Conservation (phyloP, 2,329 filamentous ascomycete genomes). For the Scedosporium boydii region DNA sequence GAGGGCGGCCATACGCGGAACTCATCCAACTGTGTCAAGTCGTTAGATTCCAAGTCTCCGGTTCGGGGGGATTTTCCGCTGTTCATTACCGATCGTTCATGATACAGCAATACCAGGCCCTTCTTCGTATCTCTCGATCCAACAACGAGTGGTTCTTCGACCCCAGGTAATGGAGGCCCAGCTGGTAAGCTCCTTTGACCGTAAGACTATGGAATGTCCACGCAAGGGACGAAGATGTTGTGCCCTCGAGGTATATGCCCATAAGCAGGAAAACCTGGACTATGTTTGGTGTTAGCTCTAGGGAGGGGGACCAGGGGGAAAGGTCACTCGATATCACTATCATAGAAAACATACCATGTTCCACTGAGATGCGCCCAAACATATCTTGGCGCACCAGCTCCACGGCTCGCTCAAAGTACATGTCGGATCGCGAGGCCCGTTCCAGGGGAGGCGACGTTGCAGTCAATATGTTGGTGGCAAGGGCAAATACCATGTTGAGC, state of each 20-base stretch:
- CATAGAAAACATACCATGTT: background rate
- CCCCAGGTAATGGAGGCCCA: background rate
- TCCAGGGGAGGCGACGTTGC: background rate
- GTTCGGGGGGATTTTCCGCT: background rate
- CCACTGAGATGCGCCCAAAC: background rate
- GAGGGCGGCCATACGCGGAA: background rate
- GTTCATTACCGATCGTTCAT: background rate
- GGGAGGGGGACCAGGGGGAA: background rate
- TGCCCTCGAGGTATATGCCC: background rate
- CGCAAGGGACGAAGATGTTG: background rate
- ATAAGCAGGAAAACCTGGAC: background rate
- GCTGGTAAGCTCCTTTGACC: background rate
- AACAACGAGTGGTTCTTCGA: background rate
- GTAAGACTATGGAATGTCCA: background rate
- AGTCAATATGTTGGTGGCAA: slow-evolving; percentile 1
- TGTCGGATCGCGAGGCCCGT: background rate
- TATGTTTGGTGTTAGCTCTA: background rate
- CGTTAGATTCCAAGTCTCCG: background rate
- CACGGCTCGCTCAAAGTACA: background rate
- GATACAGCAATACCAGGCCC: background rate
- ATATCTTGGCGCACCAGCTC: background rate
- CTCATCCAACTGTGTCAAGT: background rate
- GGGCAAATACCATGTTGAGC: background rate
- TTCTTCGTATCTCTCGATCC: background rate
- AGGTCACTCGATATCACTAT: background rate